phyloP scores from a whole-genome alignment of 805 yeast species.

The Teunomyces barrocoloradensis region DNA sequence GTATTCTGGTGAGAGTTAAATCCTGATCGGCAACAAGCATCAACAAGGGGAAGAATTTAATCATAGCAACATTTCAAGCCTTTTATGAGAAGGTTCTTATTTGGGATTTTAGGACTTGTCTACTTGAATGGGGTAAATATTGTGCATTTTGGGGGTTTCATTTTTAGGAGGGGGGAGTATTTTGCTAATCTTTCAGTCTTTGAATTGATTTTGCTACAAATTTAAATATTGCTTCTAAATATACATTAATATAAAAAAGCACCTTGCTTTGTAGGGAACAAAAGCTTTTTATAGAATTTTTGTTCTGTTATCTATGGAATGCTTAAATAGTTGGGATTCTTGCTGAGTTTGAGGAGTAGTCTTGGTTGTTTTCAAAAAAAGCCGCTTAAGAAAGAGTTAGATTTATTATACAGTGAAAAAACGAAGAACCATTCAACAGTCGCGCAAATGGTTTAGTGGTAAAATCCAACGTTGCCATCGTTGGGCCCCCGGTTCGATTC shows the following conservation, averaged over 20 bases:
- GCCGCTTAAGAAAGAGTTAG: no score
- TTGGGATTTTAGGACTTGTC: neutral
- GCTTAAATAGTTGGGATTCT: no score
- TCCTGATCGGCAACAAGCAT: neutral
- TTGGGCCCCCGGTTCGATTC: constrained; percentile 5
- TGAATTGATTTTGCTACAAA: neutral
- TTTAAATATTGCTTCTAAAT: neutral
- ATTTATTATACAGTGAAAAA: no score
- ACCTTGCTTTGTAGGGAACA: neutral
- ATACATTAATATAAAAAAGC: neutral
- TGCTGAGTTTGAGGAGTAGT: no score
- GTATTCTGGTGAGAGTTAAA: neutral
- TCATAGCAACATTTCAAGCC: neutral
- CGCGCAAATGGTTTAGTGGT: constrained; percentile 5
- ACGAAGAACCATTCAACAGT: no score
- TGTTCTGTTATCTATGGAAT: neutral
- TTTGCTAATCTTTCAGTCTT: neutral
- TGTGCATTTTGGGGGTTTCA: neutral
- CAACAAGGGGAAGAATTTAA: neutral
- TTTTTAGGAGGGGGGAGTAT: neutral
- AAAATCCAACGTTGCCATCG: constrained; percentile 5
- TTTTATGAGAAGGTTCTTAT: neutral
- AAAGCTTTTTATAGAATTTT: neutral
- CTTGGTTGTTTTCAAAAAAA: no score
- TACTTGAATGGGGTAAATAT: neutral